Base-by-base conservation (phyloP, 2,329 filamentous ascomycete species). In the Colletotrichum tofieldiae region DNA sequence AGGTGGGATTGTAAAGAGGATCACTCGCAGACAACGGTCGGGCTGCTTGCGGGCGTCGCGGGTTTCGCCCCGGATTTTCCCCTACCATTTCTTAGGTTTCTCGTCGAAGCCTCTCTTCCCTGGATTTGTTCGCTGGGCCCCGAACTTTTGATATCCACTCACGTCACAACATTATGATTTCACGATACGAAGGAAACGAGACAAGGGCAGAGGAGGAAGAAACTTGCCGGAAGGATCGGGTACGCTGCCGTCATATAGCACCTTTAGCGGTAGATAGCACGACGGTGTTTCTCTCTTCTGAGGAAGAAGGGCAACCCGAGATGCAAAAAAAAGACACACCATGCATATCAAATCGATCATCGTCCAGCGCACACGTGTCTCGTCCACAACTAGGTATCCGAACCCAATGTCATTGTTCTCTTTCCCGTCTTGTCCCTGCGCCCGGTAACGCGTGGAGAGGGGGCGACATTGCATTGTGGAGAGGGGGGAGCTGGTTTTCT, bases 101-200 rank as follows among this genome's bases (percentile, higher is more conserved):
- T 32, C 6, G 12, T 14, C 39, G 12, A 45, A 23, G 1, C 32
- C 11, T 35, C 45, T 45, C 37, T 56, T 55, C 29, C 45, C 39
- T 37, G 47, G 65, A 47, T 59, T n/a, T 69, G 35, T 39, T 63
- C 58, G 51, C 51, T 26, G 20, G 26, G 39, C n/a, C 49, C 35
- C 56, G 26, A 45, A 62, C 14, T 37, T 67, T 72, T 72, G 69
- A 59, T 72, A 69, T 69, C 58, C 52, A 64, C 37, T 41, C 52
- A 59, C 52, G 58, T 52, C 59, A 59, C 32, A 68, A 59, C 14
- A 64, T 69, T 54, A 72, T 64, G 65, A 72, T 72, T 72, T 69
- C 65, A 69, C 49, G 69, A 72, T 69, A 72, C 47, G 65, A 69
- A 68, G 65, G 55, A 64, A 45, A 64, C 26, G 61, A 64, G 47